A percentile compares a stretch with the other conserved stretches of the same genome.
Evolutionary conservation across 2,329 filamentous ascomycete species (phyloP).

Genomic region (Aspergillus quadrilineatus): DNA sequence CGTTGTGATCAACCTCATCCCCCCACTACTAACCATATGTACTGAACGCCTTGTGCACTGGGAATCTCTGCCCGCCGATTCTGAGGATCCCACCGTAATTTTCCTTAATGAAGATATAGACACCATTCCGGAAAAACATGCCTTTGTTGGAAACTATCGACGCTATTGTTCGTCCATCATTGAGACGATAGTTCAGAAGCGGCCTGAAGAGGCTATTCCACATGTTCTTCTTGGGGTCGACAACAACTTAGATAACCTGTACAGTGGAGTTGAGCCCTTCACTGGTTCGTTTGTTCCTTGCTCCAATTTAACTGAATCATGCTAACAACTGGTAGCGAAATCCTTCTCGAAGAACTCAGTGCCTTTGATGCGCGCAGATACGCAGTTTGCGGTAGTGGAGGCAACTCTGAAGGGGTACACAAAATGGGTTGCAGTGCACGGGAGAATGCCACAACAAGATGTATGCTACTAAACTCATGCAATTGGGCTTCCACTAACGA

Average conservation of each 20-base stretch:
- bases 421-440: slow-evolving; percentile 67
- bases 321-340: slow-evolving; percentile 28
- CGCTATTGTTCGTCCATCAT: slow-evolving; percentile 86
- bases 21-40: slow-evolving; percentile 76
- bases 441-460: slow-evolving; percentile 52
- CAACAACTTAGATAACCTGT: slow-evolving; percentile 70
- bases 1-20: slow-evolving; percentile 64
- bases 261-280: slow-evolving; percentile 67
- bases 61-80: slow-evolving; percentile 80
- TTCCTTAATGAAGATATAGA: slow-evolving; percentile 94
- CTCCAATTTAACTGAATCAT: neutral
- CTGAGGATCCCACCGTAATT: slow-evolving; percentile 72
- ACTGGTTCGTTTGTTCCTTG: slow-evolving; percentile 51
- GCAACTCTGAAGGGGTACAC: slow-evolving; percentile 84
- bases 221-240: slow-evolving; percentile 84
- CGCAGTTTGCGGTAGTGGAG: slow-evolving; percentile 85
- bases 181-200: slow-evolving; percentile 78
- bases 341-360: slow-evolving; percentile 43
- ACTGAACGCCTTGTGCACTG: slow-evolving; percentile 82
- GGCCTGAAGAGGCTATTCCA: slow-evolving; percentile 78
- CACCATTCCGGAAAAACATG: slow-evolving; percentile 87
- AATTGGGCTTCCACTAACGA: slow-evolving; percentile 6
- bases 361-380: slow-evolving; percentile 69
- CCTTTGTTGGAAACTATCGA: slow-evolving; percentile 92
- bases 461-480: slow-evolving; percentile 26